Conservation (phyloP, 2,329 filamentous ascomycete species). For the Aspergillus bombycis region DNA sequence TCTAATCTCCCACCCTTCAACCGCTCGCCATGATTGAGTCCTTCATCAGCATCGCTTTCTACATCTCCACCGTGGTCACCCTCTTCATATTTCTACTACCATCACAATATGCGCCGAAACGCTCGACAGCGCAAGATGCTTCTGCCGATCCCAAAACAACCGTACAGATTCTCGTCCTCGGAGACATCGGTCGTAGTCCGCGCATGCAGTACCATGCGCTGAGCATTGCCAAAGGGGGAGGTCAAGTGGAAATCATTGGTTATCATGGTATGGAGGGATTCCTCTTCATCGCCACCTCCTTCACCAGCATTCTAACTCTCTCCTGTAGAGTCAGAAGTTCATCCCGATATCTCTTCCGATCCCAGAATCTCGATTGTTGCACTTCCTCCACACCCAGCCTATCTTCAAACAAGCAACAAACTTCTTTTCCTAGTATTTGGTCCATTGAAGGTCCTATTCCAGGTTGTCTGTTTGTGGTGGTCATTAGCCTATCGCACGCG, state of each 20-base stretch:
- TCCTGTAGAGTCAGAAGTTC: conserved; percentile 71
- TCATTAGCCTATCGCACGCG: conserved; percentile 73
- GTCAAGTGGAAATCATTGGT: conserved; percentile 80
- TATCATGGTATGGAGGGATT: conserved; percentile 67
- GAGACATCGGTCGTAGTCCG: conserved; percentile 92
- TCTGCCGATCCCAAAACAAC: conserved; percentile 44
- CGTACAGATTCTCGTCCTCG: conserved; percentile 86
- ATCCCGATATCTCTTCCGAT: conserved; percentile 74
- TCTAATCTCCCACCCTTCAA: not conserved
- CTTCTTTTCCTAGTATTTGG: conserved; percentile 77
- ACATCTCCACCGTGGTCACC: conserved; percentile 53
- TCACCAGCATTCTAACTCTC: conserved; percentile 10
- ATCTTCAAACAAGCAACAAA: conserved; percentile 68
- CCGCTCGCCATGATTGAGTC: conserved; percentile 37
- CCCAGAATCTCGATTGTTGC: conserved; percentile 71
- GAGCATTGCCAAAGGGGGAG: conserved; percentile 82
- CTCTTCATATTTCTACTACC: conserved; percentile 57
- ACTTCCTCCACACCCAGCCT: conserved; percentile 67
- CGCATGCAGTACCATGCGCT: conserved; percentile 98
- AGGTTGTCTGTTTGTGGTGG: conserved; percentile 71
- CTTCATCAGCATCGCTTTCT: conserved; percentile 42
- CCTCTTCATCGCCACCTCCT: not conserved
- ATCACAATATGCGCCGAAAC: conserved; percentile 52
- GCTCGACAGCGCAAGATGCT: conserved; percentile 28
- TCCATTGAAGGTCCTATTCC: conserved; percentile 84